Percentiles rank a stretch among this genome's conserved stretches.
Conservation (phyloP, 2,329 filamentous ascomycete species). For the Monascus ruber region DNA sequence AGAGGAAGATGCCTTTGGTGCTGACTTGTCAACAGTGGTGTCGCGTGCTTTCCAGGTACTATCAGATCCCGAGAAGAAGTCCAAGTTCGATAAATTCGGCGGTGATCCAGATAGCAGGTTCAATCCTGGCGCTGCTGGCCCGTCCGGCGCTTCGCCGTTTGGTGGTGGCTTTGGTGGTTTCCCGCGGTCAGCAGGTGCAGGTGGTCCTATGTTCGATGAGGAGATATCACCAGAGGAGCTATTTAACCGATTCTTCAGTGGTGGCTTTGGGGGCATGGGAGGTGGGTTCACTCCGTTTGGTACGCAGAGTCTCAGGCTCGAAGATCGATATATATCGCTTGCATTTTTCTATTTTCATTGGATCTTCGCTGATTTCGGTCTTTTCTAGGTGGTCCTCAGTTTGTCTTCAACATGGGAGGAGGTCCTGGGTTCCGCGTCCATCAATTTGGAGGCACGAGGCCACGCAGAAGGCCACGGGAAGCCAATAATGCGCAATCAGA, state of each 20-base stretch:
- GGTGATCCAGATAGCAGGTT: slow-evolving; percentile 88
- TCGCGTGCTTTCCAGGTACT: slow-evolving; percentile 85
- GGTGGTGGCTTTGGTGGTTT: slow-evolving; percentile 38
- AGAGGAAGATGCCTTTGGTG: neutral
- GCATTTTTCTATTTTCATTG: neutral
- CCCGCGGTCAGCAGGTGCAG: slow-evolving; percentile 35
- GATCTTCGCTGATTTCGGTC: slow-evolving; percentile 2
- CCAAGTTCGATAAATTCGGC: slow-evolving; percentile 77
- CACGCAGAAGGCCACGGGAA: slow-evolving; percentile 63
- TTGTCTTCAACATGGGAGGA: slow-evolving; percentile 90
- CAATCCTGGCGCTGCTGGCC: slow-evolving; percentile 38
- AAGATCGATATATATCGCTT: neutral
- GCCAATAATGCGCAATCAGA: slow-evolving; percentile 46
- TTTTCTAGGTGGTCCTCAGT: slow-evolving; percentile 58
- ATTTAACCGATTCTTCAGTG: slow-evolving; percentile 94
- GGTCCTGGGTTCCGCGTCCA: slow-evolving; percentile 87
- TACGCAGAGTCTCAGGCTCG: slow-evolving; percentile 25
- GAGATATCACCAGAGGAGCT: slow-evolving; percentile 94
- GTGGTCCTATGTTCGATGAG: slow-evolving; percentile 63
- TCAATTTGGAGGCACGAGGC: slow-evolving; percentile 76
- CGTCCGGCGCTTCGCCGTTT: slow-evolving; percentile 33
- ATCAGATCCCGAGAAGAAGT: slow-evolving; percentile 85
- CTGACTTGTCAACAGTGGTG: slow-evolving; percentile 50
- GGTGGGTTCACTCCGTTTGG: slow-evolving; percentile 58
- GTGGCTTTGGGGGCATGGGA: slow-evolving; percentile 41